These are phyloP conservation scores for Colletotrichum plurivorum DNA, from an alignment of 2,329 filamentous ascomycete species.

Conservation along the genomic window DNA sequence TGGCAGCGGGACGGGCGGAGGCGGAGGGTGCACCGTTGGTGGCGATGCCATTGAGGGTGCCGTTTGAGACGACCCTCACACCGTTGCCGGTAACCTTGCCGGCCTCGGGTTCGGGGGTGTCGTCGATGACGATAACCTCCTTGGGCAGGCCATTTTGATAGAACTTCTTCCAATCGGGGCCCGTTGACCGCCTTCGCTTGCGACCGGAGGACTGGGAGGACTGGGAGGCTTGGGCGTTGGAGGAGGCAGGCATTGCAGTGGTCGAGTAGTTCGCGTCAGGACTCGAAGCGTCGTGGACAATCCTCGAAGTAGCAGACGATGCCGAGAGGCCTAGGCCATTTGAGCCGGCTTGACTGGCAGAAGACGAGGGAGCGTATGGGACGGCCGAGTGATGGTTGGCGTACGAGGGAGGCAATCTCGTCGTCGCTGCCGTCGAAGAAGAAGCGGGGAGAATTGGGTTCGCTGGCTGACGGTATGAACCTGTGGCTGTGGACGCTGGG, in stretches of 20 bases:
- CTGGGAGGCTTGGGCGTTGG: constrained; percentile 36
- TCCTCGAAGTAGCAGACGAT: constrained; percentile 48
- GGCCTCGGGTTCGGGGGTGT: constrained; percentile 71
- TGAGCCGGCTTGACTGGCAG: constrained; percentile 45
- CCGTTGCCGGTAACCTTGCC: constrained; percentile 54
- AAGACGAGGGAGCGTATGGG: constrained; percentile 42
- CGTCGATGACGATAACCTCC: constrained; percentile 88
- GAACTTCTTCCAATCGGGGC: constrained; percentile 84
- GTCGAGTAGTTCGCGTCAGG: constrained; percentile 49
- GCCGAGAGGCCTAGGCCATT: constrained; percentile 55
- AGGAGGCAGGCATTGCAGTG: constrained; percentile 53
- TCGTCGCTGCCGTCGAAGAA: constrained; percentile 53
- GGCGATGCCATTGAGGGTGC: constrained; percentile 49
- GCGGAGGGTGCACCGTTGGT: constrained; percentile 46
- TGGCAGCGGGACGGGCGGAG: constrained; percentile 69
- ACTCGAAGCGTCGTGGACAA: constrained; percentile 48
- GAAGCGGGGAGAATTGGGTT: constrained; percentile 56
- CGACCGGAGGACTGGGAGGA: constrained; percentile 47
- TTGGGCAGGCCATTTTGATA: constrained; percentile 88
- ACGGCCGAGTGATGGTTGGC: constrained; percentile 48
- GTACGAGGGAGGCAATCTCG: constrained; percentile 49
- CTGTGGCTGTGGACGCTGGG: constrained; percentile 58
- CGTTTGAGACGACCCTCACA: constrained; percentile 56
- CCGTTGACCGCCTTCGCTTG: constrained; percentile 71
- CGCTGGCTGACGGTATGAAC: constrained; percentile 49